A percentile compares a stretch with the other conserved stretches of the same genome.
Conservation (phyloP, 1,139 yeast species). For the Debaryomycetaceae sp. region DNA sequence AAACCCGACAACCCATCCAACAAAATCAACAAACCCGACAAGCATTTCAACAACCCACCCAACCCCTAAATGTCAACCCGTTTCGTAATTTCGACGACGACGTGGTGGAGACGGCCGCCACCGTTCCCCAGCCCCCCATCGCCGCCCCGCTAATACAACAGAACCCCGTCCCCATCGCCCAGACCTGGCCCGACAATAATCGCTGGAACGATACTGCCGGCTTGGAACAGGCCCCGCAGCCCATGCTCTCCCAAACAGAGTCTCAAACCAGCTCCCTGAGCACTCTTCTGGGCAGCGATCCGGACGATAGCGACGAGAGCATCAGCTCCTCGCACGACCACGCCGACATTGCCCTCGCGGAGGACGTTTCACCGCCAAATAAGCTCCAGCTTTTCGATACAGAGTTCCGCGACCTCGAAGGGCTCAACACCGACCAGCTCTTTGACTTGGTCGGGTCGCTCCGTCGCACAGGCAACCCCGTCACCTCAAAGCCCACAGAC, state of each 20-base stretch:
- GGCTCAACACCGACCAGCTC: slow-evolving; percentile 25
- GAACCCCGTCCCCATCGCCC: neutral
- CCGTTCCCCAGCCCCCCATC: no score
- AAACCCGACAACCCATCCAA: neutral
- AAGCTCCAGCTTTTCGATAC: slow-evolving; percentile 7
- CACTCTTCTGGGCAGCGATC: neutral
- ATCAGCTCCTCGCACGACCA: neutral
- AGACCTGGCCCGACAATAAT: slow-evolving; percentile 1
- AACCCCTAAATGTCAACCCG: neutral
- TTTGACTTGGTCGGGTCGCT: slow-evolving; percentile 14
- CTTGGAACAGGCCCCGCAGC: neutral
- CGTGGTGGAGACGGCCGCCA: neutral
- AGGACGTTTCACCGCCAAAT: slow-evolving; percentile 11
- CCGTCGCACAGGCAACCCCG: no score
- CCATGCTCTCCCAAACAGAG: no score
- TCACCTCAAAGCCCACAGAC: no score
- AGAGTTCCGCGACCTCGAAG: slow-evolving; percentile 27
- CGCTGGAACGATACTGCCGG: slow-evolving; percentile 1
- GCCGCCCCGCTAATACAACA: slow-evolving; percentile 1
- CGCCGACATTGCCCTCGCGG: neutral
- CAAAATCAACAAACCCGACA: neutral
- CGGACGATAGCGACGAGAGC: neutral
- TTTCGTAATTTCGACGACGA: slow-evolving; percentile 1
- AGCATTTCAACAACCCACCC: neutral
- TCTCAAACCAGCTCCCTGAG: slow-evolving; percentile 2